A percentile compares a stretch with the other conserved stretches of the same genome.
Conservation (phyloP, 352 stramenopile species). For the Phytophthora citricola region DNA sequence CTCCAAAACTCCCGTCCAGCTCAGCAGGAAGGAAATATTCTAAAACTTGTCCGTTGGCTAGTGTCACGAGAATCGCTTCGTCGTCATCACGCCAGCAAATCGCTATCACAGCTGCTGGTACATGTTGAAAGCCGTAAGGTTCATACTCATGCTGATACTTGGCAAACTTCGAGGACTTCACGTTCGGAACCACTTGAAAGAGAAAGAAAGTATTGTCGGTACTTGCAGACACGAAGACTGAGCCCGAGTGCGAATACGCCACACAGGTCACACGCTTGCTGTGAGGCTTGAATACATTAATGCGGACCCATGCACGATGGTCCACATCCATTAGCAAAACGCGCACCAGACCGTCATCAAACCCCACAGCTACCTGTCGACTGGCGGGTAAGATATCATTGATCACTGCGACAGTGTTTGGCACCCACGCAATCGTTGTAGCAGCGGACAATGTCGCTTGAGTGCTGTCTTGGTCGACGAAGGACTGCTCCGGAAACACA, state of each 20-base stretch:
- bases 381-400: slow-evolving; percentile 56
- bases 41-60: slow-evolving; percentile 59
- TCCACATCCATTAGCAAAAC: slow-evolving; percentile 66
- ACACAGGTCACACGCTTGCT: slow-evolving; percentile 71
- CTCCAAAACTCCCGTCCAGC: slow-evolving; percentile 12
- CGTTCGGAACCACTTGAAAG: slow-evolving; percentile 66
- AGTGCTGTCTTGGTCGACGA: slow-evolving; percentile 4
- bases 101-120: slow-evolving; percentile 36
- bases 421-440: slow-evolving; percentile 80
- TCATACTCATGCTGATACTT: slow-evolving; percentile 70
- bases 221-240: slow-evolving; percentile 72
- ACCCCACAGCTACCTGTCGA: slow-evolving; percentile 89
- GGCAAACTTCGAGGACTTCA: slow-evolving; percentile 59
- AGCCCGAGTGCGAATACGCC: slow-evolving; percentile 71
- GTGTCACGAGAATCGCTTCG: slow-evolving; percentile 72
- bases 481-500: slow-evolving; percentile 22
- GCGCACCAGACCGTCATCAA: slow-evolving; percentile 89
- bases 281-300: slow-evolving; percentile 92
- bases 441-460: slow-evolving; percentile 36
- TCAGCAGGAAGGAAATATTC: slow-evolving; percentile 68
- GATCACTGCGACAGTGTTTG: slow-evolving; percentile 46
- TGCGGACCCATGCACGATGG: slow-evolving; percentile 57
- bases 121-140: slow-evolving; percentile 78
- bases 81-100: slow-evolving; percentile 80
- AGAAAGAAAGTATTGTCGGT: slow-evolving; percentile 90